Evolutionary conservation across 441 rosid genomes (phyloP), one percentile per base, ranked within the genome.

Genomic region (Gossypium trilobum): DNA sequence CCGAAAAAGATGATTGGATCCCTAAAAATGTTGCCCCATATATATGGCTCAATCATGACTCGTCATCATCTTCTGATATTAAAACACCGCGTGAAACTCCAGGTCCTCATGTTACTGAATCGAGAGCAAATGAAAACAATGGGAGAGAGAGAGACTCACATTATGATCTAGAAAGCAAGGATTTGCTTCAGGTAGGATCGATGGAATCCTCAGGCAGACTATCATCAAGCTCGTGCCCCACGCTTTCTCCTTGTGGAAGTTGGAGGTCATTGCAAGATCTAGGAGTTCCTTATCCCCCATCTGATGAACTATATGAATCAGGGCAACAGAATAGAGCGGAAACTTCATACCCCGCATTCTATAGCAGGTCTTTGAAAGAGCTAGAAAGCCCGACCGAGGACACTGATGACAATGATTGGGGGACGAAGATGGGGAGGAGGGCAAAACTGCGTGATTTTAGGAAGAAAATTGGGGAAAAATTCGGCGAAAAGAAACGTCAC

Each of bases 1-100:
- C 96, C 3, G 98, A 95, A 71, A 89, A 91, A 78, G 81, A 95
- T 73, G 98, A 95, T 78, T 95, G 99, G 98, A 84, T 87, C 19
- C 88, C 89, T 44, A 80, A 86, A 73, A 79, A 78, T 42, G 85
- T 78, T 19, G 99, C 99, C 73, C 99, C 99, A 23, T 92, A 82
- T 77, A 85, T 91, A 42, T 86, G 98, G 99, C 85, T 85, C 65
- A 82, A 82, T 81, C 96, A 85, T 80, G 99, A 95, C 81, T 76
- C 80, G 31, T 58, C 57, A 82, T 76, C 80, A 36, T 56, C 57
- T 64, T 71, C 77, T 69, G 88, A 88, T 51, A 64, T 70, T 5
- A 69, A 76, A 3, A n/a, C 72, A 52, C 55, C 58, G 19, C 55
- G 22, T 22, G 86, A 80, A 73, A 68, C 69, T 51, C 52, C 39